Base-by-base conservation (phyloP, 202 grass and related monocot species). In the Bolboschoenoplectus hybrid region DNA sequence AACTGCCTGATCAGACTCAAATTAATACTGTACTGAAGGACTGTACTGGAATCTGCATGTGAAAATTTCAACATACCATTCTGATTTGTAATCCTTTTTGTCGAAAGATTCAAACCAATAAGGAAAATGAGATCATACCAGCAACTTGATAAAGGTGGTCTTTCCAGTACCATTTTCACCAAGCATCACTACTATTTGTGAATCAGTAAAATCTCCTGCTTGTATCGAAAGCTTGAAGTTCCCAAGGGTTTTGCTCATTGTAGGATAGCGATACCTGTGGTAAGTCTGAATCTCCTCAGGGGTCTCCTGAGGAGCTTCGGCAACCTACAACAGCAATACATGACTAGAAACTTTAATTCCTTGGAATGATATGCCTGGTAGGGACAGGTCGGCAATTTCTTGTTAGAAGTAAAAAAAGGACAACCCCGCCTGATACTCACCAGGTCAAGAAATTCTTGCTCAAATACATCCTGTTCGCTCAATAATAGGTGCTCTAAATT, bases 121-220 rank as follows among this genome's bases (percentile, higher is more conserved):
- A 34, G n/a, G 17, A 19, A 40, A 10, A 72, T 49, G 60, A 43
- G 43, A 20, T 20, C 35, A 58, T 87, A 86, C 85, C 89, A 87
- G 74, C 85, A 87, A 84, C n/a, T 77, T 17, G 46, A 87, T 87
- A 38, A 90, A 90, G 58, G 89, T 90, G 9, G 89, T 90, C 45
- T 90, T 90, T 47, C 89, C 89, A 44, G 85, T 90, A 4, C 85
- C 89, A 84, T 90, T 90, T 60, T 90, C 89, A 20, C 89, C 89
- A 19, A 90, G 72, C 89, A 90, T 90, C 4, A 90, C 85, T 64
- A 90, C 64, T 12, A 90, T 87, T 43, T 87, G 89, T 43, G 85
- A 87, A 87, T 90, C 89, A 57, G 89, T 90, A 67, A 90, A 90
- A 40, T 90, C 81, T 10, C 89, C 89, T 62, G 57, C 89, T 14